Conservation (phyloP, 441 rosid species). For the Erodium trifolium region DNA sequence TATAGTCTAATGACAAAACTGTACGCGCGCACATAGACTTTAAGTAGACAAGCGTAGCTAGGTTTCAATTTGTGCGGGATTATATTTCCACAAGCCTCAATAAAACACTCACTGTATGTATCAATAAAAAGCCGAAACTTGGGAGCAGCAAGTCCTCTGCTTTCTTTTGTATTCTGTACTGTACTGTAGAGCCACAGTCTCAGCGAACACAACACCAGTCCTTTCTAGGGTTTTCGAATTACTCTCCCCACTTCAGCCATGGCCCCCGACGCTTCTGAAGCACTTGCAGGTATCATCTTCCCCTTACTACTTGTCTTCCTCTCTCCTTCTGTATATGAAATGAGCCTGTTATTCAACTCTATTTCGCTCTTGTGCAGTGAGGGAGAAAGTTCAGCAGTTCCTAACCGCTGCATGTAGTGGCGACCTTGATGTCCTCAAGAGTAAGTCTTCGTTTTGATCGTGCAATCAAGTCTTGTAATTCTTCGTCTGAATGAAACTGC, state of each 20-base stretch:
- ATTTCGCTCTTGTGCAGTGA: constrained; percentile 36
- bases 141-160: neutral
- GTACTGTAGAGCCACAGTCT: neutral
- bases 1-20: too few species aligned
- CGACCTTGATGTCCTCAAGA: constrained; percentile 70
- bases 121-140: too few species aligned
- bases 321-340: too few species aligned
- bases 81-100: too few species aligned
- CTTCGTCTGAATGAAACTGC: neutral
- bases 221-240: neutral
- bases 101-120: too few species aligned
- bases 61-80: too few species aligned
- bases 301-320: constrained; percentile 14
- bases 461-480: neutral
- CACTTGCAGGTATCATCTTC: constrained; percentile 43
- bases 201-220: neutral
- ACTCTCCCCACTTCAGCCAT: constrained; percentile 18
- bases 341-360: neutral
- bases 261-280: constrained; percentile 62
- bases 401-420: constrained; percentile 72
- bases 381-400: constrained; percentile 71
- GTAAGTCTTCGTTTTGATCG: constrained; percentile 31
- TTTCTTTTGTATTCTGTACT: neutral
- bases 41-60: too few species aligned
- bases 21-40: too few species aligned